A percentile compares a stretch with the other conserved stretches of the same genome.
Evolutionary conservation across 352 stramenopile species (phyloP).

Genomic region (Globisporangium nunn): DNA sequence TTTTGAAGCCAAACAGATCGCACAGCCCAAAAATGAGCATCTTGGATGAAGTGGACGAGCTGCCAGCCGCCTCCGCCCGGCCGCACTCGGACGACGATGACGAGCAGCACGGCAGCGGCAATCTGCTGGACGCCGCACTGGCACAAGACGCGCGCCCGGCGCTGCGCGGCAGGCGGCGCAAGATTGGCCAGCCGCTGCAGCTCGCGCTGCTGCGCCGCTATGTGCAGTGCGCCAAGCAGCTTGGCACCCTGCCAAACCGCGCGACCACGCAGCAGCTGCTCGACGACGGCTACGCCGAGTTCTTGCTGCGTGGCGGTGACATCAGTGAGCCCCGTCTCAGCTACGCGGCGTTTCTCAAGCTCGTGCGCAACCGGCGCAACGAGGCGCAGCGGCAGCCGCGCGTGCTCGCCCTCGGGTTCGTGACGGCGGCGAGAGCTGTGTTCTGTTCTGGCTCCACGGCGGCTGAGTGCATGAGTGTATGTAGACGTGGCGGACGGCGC

Average conservation of each 20-base stretch:
- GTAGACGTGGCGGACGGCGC: constrained; percentile 15
- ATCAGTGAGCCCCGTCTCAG: constrained; percentile 44
- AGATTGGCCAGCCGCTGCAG: constrained; percentile 58
- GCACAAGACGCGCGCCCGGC: not conserved
- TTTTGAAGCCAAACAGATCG: too few relatives aligned
- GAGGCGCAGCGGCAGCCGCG: constrained; percentile 31
- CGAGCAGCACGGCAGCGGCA: constrained; percentile 11
- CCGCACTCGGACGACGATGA: constrained; percentile 9
- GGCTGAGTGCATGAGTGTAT: constrained; percentile 1
- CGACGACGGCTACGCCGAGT: constrained; percentile 64
- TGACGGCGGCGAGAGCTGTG: not conserved
- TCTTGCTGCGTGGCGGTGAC: constrained; percentile 55
- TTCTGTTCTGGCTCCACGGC: not conserved
- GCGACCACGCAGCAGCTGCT: constrained; percentile 50
- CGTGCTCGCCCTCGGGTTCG: constrained; percentile 16
- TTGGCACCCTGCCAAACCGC: constrained; percentile 34
- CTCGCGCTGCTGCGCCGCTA: constrained; percentile 52
- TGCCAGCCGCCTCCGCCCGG: constrained; percentile 31
- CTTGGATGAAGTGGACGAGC: too few relatives aligned
- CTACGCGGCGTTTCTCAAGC: constrained; percentile 59
- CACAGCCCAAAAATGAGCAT: too few relatives aligned
- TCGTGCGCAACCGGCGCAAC: constrained; percentile 54
- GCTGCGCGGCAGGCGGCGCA: constrained; percentile 18
- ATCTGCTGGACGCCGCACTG: constrained; percentile 5
- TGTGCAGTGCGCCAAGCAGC: constrained; percentile 47